phyloP scores from a whole-genome alignment of 129 eudicot species.

The Rutidosis leptorrhynchoides region DNA sequence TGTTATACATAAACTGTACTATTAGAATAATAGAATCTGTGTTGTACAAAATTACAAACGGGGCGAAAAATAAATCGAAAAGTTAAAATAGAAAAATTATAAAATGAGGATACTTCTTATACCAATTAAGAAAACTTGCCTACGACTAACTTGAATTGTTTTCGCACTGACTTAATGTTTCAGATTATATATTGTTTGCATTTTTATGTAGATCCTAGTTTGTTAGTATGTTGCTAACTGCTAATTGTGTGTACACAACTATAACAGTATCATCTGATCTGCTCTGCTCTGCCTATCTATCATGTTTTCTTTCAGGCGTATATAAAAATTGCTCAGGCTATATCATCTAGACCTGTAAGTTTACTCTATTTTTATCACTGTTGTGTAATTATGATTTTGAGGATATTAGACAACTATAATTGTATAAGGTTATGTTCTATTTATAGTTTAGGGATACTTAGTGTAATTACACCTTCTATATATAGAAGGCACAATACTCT shows the following conservation, averaged over 20 bases:
- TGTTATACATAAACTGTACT: background rate
- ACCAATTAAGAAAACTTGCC: background rate
- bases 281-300: slow-evolving; percentile 10
- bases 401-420: no score
- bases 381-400: background rate
- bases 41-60: background rate
- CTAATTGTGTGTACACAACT: background rate
- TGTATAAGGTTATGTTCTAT: no score
- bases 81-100: no score
- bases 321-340: slow-evolving; percentile 96
- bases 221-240: background rate
- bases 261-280: slow-evolving; percentile 15
- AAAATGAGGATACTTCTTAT: background rate
- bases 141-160: background rate
- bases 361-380: slow-evolving; percentile 15
- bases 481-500: no score
- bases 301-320: slow-evolving; percentile 64
- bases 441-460: no score
- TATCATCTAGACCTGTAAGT: slow-evolving; percentile 97
- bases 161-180: background rate
- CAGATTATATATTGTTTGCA: slow-evolving; percentile 10
- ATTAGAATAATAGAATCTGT: background rate
- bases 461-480: no score
- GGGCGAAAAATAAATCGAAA: no score
- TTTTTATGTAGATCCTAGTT: background rate